Base-by-base conservation (phyloP, 805 yeast species). In the Kuraishia cidri region DNA sequence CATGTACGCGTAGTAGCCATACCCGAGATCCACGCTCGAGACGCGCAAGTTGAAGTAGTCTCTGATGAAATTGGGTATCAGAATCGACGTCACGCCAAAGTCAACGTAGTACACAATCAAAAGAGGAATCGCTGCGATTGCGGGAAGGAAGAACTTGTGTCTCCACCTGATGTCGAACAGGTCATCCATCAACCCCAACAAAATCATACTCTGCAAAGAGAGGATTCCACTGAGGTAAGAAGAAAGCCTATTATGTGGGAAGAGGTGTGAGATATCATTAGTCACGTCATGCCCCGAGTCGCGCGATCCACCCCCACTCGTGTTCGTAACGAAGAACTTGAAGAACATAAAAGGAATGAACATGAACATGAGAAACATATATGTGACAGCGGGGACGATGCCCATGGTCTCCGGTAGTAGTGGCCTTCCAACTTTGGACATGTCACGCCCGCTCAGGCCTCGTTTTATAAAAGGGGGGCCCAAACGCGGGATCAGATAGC, bases 121-220 rank as follows among this genome's bases (percentile, higher is more conserved):
- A 45, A 92, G 64, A 4, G 99, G 99, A 28, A 92, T 75, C 2
- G 95, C 79, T 0, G 96, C 96, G 34, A 92, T 75, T 1, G 95
- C 95, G 0, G 99, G 99, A 43, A 92, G 52, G 47, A 92, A 86
- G 60, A 92, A 86, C 64, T 92, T 92, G 61, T 92, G 95, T 50
- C 99, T 69, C 99, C 99, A 92, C 45, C 95, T 71, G 41, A 92
- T 76, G 56, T 92, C 99, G 50, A 92, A 92, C 46, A 92, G 65
- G 60, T 92, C 98, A 56, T 92, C 98, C 30, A 94, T 81, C 20
- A 92, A 66, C 0, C 98, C 98, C 28, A 92, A 62, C 27, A 92
- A 60, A 11, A 87, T 68, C 53, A 92, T 88, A 42, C 86, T 74
- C 56, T 86, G 86, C 30, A 92, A 58, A 39, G 94, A 85, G 38